Evolutionary conservation across 352 stramenopile species (phyloP).

Genomic region (Phytophthora litchii): DNA sequence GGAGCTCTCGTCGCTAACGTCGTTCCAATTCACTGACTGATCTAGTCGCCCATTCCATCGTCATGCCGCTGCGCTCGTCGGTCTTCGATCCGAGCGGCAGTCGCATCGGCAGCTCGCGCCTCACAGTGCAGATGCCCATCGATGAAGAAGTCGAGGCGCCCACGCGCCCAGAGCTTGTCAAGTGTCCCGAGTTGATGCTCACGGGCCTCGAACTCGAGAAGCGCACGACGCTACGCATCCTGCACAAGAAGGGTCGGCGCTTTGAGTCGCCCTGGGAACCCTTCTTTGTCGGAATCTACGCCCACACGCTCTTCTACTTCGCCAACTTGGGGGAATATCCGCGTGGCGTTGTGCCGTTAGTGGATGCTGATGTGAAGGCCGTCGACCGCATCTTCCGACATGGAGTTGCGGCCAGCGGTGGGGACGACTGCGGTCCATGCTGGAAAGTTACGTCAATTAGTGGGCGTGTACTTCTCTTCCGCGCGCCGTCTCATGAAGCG

Average conservation of each 20-base stretch:
- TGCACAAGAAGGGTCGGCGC: constrained; percentile 70
- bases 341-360: constrained; percentile 56
- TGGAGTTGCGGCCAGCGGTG: constrained; percentile 10
- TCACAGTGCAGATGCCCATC: constrained; percentile 25
- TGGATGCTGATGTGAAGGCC: constrained; percentile 48
- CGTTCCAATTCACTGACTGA: neutral
- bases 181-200: constrained; percentile 59
- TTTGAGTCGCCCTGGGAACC: constrained; percentile 71
- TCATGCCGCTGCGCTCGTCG: constrained; percentile 27
- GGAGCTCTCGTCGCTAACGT: neutral
- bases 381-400: constrained; percentile 69
- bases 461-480: constrained; percentile 68
- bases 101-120: constrained; percentile 14
- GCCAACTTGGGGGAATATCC: constrained; percentile 56
- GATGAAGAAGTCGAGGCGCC: constrained; percentile 10
- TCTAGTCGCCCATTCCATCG: neutral
- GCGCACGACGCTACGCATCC: constrained; percentile 42
- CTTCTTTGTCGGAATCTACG: constrained; percentile 66
- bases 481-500: constrained; percentile 51
- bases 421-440: constrained; percentile 70
- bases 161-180: constrained; percentile 25
- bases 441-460: constrained; percentile 71
- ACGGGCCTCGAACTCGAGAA: constrained; percentile 53
- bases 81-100: constrained; percentile 27
- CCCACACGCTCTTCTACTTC: constrained; percentile 71